Evolutionary conservation across 495 filamentous ascomycete species (phyloP), one percentile per base, ranked within the genome.

Genomic region (Annulohypoxylon moriforme): DNA sequence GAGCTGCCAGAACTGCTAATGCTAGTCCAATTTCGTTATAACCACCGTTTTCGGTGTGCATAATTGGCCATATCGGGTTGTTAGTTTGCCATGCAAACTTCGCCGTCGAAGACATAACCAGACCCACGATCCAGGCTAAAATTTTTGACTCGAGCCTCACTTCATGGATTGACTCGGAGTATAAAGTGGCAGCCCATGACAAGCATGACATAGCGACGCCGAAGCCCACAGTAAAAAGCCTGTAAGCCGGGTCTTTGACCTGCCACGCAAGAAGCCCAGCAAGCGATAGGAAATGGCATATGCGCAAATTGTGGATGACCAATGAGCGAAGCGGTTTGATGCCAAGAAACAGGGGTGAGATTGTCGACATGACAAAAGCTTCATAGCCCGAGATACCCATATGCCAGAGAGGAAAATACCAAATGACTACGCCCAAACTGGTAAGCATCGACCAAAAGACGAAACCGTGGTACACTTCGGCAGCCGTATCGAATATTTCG

Each of bases 391-490:
- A 99, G 67, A 99, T 94, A 64, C 96, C 96, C 96, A 99, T 98
- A 78, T 98, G 89, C 96, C 96, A 99, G n/a, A 99, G 87, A 14
- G 96, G 96, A 76, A 99, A 99, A 77, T 97, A 99, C 96, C 96
- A 99, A 25, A 98, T 90, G 36, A 91, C 85, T 29, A 98, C 84
- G 40, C 92, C 93, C 57, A 99, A 84, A 57, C 93, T 91, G 63
- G 96, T 99, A 69, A 97, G 84, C 71, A 93, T 90, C 5, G 94
- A 93, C 96, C 96, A 99, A 81, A 98, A 98, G 53, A 96, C 90
- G 76, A 93, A 99, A 52, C 94, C 96, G 80, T 94, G 94, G 82
- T 98, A 99, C 52, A 94, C 89, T 82, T 97, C 93, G 20, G 96
- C 93, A 22, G 85, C 86, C 38, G 93, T 92, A 81, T 98, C 94